Conservation (phyloP, 192 early-diverging fungal genomes). For the Cetraspora pellucida region DNA sequence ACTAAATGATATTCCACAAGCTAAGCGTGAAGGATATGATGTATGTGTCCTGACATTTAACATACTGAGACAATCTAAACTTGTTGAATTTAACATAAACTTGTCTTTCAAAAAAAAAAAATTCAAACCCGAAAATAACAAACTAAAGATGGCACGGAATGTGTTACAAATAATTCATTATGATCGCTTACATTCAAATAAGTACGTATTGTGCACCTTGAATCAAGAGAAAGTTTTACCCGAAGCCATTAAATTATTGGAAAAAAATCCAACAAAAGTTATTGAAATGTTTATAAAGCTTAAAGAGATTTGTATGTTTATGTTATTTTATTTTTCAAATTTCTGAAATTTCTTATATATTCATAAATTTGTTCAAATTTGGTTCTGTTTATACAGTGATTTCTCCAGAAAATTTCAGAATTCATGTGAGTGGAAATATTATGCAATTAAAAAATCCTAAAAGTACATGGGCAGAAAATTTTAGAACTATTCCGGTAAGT, state of each 20-base stretch:
- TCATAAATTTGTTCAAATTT: background rate
- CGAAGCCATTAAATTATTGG: constrained; percentile 48
- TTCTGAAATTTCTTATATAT: background rate
- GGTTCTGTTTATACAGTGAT: constrained; percentile 40
- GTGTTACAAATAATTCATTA: constrained; percentile 47
- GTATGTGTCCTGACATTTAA: constrained; percentile 36
- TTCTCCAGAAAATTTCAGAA: constrained; percentile 50
- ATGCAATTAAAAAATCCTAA: constrained; percentile 50
- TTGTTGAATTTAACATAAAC: background rate
- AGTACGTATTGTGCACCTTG: constrained; percentile 46
- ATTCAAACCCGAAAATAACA: background rate
- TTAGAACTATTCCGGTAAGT: constrained; percentile 34
- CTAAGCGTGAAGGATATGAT: constrained; percentile 58
- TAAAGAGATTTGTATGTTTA: constrained; percentile 52
- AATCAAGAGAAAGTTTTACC: constrained; percentile 54
- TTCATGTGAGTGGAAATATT: constrained; percentile 60
- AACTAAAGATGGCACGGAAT: constrained; percentile 48
- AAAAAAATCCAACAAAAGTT: constrained; percentile 47
- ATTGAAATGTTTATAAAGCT: constrained; percentile 49
- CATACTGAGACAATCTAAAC: background rate
- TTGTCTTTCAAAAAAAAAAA: background rate
- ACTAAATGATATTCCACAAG: constrained; percentile 57
- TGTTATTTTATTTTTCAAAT: background rate
- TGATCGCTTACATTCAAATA: constrained; percentile 50
- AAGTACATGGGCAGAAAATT: constrained; percentile 44